A percentile compares a stretch with the other conserved stretches of the same genome.
Evolutionary conservation across 345 rosid genomes (phyloP).

Genomic region (Bretschneidera sinensis): DNA sequence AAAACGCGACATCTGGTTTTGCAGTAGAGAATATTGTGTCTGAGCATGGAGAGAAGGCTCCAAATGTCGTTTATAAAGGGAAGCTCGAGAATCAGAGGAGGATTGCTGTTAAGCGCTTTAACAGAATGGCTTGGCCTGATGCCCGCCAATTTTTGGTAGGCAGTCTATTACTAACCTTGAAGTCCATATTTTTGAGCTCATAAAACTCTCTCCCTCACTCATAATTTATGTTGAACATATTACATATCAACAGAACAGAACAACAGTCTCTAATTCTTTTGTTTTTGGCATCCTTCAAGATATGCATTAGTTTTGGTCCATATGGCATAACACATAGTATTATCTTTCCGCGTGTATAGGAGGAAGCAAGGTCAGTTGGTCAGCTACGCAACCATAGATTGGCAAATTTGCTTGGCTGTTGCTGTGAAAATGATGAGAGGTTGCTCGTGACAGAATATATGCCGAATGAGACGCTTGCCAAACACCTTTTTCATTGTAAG

Average conservation of each 20-base stretch:
- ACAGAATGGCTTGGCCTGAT: constrained; percentile 92
- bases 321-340: not conserved
- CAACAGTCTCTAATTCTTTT: too few relatives aligned
- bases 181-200: not conserved
- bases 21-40: constrained; percentile 89
- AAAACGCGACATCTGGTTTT: constrained; percentile 77
- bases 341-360: constrained; percentile 36
- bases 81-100: constrained; percentile 65
- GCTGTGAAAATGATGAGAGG: constrained; percentile 84
- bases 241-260: too few relatives aligned
- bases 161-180: not conserved
- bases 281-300: not conserved
- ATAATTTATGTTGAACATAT: too few relatives aligned
- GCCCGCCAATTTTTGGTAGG: constrained; percentile 70
- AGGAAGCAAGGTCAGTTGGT: constrained; percentile 91
- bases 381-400: constrained; percentile 66
- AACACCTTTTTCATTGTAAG: constrained; percentile 90
- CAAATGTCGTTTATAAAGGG: constrained; percentile 90
- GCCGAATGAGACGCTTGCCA: constrained; percentile 92
- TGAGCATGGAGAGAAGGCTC: constrained; percentile 91
- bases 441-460: constrained; percentile 82
- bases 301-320: not conserved
- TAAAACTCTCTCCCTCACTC: too few relatives aligned
- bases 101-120: constrained; percentile 89
- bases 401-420: constrained; percentile 88